Evolutionary conservation across 495 filamentous ascomycete species (phyloP).

Genomic region (Pseudevernia furfuracea): DNA sequence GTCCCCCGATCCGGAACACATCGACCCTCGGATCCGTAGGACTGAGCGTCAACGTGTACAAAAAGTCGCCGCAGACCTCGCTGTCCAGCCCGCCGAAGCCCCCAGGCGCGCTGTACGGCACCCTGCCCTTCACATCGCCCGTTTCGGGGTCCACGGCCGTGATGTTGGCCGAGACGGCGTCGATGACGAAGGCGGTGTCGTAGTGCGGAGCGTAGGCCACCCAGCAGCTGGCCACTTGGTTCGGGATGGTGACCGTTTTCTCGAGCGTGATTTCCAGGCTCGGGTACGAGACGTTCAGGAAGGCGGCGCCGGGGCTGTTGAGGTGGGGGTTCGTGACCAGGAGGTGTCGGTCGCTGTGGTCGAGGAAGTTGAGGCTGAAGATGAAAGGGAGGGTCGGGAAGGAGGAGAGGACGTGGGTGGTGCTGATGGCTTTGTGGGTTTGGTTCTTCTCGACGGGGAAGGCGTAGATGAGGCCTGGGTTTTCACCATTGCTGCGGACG

Average conservation of each 20-base stretch:
- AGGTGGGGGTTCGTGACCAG: slow-evolving; percentile 25
- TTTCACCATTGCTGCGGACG: slow-evolving; percentile 25
- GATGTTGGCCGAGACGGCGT: slow-evolving; percentile 22
- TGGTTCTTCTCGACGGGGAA: slow-evolving; percentile 22
- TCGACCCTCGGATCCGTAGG: slow-evolving; percentile 20
- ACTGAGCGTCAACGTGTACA: too few relatives aligned
- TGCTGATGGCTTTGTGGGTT: slow-evolving; percentile 12
- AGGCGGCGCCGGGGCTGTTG: slow-evolving; percentile 23
- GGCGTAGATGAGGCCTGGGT: slow-evolving; percentile 19
- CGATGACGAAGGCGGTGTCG: slow-evolving; percentile 24
- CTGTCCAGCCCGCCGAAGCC: too few relatives aligned
- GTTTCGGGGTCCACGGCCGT: slow-evolving; percentile 22
- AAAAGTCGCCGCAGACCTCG: too few relatives aligned
- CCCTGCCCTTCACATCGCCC: slow-evolving; percentile 20
- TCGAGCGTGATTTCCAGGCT: slow-evolving; percentile 17
- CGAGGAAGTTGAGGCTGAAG: slow-evolving; percentile 29
- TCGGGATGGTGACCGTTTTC: slow-evolving; percentile 23
- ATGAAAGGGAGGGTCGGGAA: slow-evolving; percentile 22
- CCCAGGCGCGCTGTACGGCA: too few relatives aligned
- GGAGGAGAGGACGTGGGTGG: slow-evolving; percentile 18
- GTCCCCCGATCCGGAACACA: neutral
- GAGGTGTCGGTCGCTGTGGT: slow-evolving; percentile 18
- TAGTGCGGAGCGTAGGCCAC: slow-evolving; percentile 22
- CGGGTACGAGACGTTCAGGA: slow-evolving; percentile 23
- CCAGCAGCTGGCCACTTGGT: slow-evolving; percentile 31